Evolutionary conservation across 2,329 filamentous ascomycete species (phyloP).

Genomic region (Penicillium sp.): DNA sequence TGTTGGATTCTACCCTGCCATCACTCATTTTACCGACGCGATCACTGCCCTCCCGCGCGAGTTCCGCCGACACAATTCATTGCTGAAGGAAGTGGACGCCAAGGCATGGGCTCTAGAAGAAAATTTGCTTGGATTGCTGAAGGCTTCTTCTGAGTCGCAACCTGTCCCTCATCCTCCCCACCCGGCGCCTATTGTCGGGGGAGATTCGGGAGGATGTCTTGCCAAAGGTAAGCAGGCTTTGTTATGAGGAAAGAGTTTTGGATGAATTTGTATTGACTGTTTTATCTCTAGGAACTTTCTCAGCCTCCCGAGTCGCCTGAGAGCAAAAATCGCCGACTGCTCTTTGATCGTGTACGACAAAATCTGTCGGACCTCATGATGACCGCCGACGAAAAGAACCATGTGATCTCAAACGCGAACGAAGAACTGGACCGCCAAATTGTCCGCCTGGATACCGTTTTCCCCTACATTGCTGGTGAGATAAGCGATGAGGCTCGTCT

Average conservation of each 20-base stretch:
- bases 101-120: constrained; percentile 90
- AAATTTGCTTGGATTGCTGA: constrained; percentile 69
- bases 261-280: constrained; percentile 2
- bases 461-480: constrained; percentile 78
- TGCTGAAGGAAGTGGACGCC: constrained; percentile 95
- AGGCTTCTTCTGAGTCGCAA: constrained; percentile 32
- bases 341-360: constrained; percentile 72
- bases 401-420: constrained; percentile 88
- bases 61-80: constrained; percentile 88
- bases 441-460: constrained; percentile 76
- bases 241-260: background rate
- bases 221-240: constrained; percentile 23
- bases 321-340: constrained; percentile 51
- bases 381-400: constrained; percentile 94
- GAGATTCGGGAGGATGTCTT: constrained; percentile 33
- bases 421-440: constrained; percentile 83
- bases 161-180: constrained; percentile 31
- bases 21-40: constrained; percentile 78
- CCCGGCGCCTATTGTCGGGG: constrained; percentile 35
- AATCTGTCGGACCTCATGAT: constrained; percentile 80
- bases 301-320: constrained; percentile 33
- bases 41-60: constrained; percentile 90
- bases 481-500: constrained; percentile 92
- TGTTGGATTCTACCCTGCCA: constrained; percentile 58
- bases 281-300: constrained; percentile 23